phyloP scores from a whole-genome alignment of 768 basidiomycete species.

The Tricholoma sp. region DNA sequence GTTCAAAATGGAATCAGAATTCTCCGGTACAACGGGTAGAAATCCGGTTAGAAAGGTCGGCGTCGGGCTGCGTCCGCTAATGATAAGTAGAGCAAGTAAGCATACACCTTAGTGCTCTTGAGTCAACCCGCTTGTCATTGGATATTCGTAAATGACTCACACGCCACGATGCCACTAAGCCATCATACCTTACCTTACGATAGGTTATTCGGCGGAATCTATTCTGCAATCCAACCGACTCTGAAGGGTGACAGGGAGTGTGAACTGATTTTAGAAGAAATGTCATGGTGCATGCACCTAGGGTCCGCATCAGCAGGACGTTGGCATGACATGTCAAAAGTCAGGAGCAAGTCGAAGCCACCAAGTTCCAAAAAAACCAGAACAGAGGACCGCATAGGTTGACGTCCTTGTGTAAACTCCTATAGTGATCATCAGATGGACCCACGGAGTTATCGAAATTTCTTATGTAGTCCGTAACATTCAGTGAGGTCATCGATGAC shows the following conservation, averaged over 20 bases:
- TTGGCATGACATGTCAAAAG: slow-evolving; percentile 18
- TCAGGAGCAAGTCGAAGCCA: slow-evolving; percentile 4
- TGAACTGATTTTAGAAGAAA: slow-evolving; percentile 1
- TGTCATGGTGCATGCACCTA: neutral
- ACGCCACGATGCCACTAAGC: slow-evolving; percentile 7
- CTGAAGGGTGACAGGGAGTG: slow-evolving; percentile 6
- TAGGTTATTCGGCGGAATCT: slow-evolving; percentile 8
- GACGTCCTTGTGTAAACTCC: neutral
- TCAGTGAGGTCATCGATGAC: neutral
- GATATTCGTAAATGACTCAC: slow-evolving; percentile 6
- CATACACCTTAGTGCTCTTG: no score
- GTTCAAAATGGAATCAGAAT: neutral
- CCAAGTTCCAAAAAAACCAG: neutral
- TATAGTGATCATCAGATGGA: neutral
- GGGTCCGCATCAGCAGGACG: slow-evolving; percentile 9
- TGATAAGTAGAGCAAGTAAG: neutral
- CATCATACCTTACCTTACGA: slow-evolving; percentile 3
- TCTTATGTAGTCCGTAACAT: neutral
- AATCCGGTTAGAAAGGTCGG: neutral
- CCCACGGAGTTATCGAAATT: neutral
- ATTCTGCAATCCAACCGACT: neutral
- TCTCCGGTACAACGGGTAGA: neutral
- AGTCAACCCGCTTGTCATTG: neutral
- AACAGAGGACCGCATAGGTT: neutral
- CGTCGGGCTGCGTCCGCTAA: neutral